Percentiles rank a stretch among this genome's conserved stretches.
These are phyloP conservation scores for Didymella exigua DNA, from an alignment of 2,329 filamentous ascomycete species.

Conservation along the genomic window DNA sequence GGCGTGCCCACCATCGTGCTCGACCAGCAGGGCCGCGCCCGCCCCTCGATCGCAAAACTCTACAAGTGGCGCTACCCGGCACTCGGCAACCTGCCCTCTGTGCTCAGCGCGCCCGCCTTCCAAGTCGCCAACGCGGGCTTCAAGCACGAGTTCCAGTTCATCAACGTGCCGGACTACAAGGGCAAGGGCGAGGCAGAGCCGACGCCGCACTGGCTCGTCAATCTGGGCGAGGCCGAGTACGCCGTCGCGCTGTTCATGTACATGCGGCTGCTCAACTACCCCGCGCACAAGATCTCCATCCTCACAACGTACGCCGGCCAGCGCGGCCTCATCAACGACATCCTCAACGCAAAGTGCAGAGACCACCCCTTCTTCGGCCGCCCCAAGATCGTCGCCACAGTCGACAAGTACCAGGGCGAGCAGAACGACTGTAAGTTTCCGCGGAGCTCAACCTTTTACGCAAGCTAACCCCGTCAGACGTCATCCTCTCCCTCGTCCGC, in stretches of 20 bases:
- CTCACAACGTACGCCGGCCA: constrained; percentile 94
- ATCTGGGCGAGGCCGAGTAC: constrained; percentile 95
- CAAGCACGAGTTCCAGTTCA: constrained; percentile 93
- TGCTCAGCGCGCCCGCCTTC: constrained; percentile 73
- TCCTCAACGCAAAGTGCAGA: constrained; percentile 81
- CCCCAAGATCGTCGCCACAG: constrained; percentile 87
- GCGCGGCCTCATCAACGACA: constrained; percentile 83
- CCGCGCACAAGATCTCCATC: constrained; percentile 81
- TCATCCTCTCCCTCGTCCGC: constrained; percentile 90
- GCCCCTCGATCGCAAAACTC: constrained; percentile 82
- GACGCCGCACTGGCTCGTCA: constrained; percentile 93
- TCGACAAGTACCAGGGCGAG: constrained; percentile 98
- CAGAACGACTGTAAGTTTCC: constrained; percentile 91
- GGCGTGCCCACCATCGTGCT: constrained; percentile 90
- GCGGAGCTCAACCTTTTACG: too few relatives aligned
- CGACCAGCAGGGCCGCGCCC: constrained; percentile 90
- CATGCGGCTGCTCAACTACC: constrained; percentile 94
- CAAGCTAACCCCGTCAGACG: constrained; percentile 60
- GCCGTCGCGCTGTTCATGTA: constrained; percentile 95
- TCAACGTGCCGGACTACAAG: constrained; percentile 93
- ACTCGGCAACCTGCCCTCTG: constrained; percentile 77
- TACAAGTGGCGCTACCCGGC: constrained; percentile 92
- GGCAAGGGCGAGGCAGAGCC: constrained; percentile 87
- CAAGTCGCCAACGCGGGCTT: constrained; percentile 86
- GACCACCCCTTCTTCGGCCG: constrained; percentile 85